Evolutionary conservation across 768 basidiomycete genomes (phyloP).

Genomic region (Tricholoma saponaceum): DNA sequence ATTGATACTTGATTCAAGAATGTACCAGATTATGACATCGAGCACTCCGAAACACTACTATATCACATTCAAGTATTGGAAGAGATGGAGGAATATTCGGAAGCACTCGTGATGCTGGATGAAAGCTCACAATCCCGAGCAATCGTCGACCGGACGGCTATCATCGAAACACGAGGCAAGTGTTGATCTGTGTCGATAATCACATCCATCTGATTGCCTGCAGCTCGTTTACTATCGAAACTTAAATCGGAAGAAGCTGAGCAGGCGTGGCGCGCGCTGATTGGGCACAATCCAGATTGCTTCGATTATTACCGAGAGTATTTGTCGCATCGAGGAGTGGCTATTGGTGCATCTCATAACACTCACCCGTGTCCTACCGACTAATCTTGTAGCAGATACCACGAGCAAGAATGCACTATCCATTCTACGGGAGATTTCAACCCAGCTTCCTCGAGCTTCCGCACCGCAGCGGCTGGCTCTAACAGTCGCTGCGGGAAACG

Average conservation of each 20-base stretch:
- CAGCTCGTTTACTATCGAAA: constrained; percentile 78
- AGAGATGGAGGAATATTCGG: constrained; percentile 58
- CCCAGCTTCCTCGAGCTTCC: constrained; percentile 61
- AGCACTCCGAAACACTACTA: constrained; percentile 78
- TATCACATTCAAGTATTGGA: constrained; percentile 75
- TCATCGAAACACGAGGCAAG: constrained; percentile 67
- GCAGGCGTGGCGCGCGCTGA: constrained; percentile 73
- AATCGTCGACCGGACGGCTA: constrained; percentile 68
- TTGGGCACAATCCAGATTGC: constrained; percentile 84
- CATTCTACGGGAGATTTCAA: constrained; percentile 55
- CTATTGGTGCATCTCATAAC: constrained; percentile 46
- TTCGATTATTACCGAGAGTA: constrained; percentile 78
- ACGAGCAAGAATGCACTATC: constrained; percentile 49
- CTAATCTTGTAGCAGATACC: constrained; percentile 41
- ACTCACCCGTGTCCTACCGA: neutral
- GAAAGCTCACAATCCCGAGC: constrained; percentile 54
- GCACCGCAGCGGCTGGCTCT: constrained; percentile 76
- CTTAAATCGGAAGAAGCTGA: constrained; percentile 67
- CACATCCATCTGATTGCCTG: constrained; percentile 4
- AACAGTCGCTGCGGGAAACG: constrained; percentile 57
- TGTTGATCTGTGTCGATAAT: constrained; percentile 6
- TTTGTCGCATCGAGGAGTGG: constrained; percentile 59
- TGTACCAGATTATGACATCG: constrained; percentile 72
- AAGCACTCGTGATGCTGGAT: constrained; percentile 64
- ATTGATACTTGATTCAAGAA: constrained; percentile 41